phyloP scores from a whole-genome alignment of 108 stramenopile species.

The Stephanodiscus triporus region DNA sequence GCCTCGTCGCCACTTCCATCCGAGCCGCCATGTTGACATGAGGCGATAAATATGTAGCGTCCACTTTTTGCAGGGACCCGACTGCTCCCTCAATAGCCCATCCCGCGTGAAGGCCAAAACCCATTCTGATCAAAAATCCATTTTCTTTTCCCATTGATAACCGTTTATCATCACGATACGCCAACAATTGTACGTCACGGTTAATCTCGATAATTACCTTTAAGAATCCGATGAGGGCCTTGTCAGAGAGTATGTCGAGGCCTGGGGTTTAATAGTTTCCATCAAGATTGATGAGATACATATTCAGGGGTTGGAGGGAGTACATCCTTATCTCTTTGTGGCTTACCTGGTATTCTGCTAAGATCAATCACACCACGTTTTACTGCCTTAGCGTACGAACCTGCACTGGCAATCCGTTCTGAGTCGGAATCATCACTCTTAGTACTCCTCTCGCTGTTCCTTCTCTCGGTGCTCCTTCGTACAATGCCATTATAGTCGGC shows the following conservation, averaged over 20 bases:
- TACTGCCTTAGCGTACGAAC: conserved; percentile 1
- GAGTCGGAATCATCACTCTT: conserved; percentile 1
- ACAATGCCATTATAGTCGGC: conserved; percentile 21
- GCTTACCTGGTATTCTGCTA: conserved; percentile 47
- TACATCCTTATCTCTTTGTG: neutral
- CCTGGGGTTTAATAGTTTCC: conserved; percentile 35
- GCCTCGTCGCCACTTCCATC: conserved; percentile 89
- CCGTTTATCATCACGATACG: conserved; percentile 65
- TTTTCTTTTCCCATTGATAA: conserved; percentile 28
- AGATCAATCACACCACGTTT: conserved; percentile 38
- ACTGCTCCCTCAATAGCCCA: conserved; percentile 97
- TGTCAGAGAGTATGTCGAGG: conserved; percentile 76
- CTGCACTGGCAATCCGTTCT: conserved; percentile 1
- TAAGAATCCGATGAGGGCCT: conserved; percentile 83
- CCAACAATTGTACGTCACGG: conserved; percentile 68
- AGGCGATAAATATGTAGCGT: conserved; percentile 96
- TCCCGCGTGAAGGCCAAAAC: conserved; percentile 95
- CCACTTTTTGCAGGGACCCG: conserved; percentile 91
- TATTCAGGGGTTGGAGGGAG: neutral
- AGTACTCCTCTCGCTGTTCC: conserved; percentile 17
- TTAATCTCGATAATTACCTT: conserved; percentile 82
- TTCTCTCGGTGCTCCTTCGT: conserved; percentile 17
- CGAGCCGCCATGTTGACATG: conserved; percentile 96
- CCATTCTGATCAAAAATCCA: conserved; percentile 60
- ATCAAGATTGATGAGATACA: neutral